Evolutionary conservation across 768 basidiomycete species (phyloP).

Genomic region (Hypsizygus marmoreus): DNA sequence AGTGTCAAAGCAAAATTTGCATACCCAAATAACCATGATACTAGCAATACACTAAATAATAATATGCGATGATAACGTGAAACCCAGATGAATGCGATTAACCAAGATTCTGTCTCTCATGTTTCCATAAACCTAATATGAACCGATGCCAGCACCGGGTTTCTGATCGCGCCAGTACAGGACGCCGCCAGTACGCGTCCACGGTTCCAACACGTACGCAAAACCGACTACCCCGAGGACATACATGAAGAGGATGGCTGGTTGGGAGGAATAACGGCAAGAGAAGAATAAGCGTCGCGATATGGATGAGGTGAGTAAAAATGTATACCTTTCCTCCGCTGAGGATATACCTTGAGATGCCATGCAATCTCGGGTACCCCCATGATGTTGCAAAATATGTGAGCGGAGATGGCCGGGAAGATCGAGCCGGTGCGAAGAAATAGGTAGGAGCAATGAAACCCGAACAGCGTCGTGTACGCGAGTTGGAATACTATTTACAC

Average conservation of each 20-base stretch:
- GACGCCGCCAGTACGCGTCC: slow-evolving; percentile 43
- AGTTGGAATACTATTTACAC: slow-evolving; percentile 75
- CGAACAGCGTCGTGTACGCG: slow-evolving; percentile 89
- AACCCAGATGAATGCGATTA: too few species aligned
- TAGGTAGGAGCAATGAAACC: slow-evolving; percentile 83
- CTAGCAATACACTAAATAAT: too few species aligned
- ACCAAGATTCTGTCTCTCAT: too few species aligned
- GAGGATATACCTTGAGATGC: slow-evolving; percentile 58
- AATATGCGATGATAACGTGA: too few species aligned
- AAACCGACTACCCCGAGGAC: slow-evolving; percentile 62
- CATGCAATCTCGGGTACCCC: slow-evolving; percentile 72
- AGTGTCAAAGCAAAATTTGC: too few species aligned
- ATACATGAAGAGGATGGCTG: slow-evolving; percentile 63
- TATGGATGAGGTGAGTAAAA: slow-evolving; percentile 14
- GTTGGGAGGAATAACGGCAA: too few species aligned
- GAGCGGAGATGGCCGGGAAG: slow-evolving; percentile 74
- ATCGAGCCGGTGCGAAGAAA: slow-evolving; percentile 87
- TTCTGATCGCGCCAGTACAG: slow-evolving; percentile 41
- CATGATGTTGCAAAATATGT: slow-evolving; percentile 95
- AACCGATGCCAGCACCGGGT: neutral
- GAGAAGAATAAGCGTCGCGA: slow-evolving; percentile 14
- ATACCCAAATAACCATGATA: neutral
- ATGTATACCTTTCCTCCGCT: slow-evolving; percentile 51
- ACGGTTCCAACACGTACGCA: slow-evolving; percentile 48
- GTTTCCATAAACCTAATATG: slow-evolving; percentile 3